A percentile compares a stretch with the other conserved stretches of the same genome.
phyloP scores from a whole-genome alignment of 2,329 filamentous ascomycete species.

The Thermothelomyces thermophilus region DNA sequence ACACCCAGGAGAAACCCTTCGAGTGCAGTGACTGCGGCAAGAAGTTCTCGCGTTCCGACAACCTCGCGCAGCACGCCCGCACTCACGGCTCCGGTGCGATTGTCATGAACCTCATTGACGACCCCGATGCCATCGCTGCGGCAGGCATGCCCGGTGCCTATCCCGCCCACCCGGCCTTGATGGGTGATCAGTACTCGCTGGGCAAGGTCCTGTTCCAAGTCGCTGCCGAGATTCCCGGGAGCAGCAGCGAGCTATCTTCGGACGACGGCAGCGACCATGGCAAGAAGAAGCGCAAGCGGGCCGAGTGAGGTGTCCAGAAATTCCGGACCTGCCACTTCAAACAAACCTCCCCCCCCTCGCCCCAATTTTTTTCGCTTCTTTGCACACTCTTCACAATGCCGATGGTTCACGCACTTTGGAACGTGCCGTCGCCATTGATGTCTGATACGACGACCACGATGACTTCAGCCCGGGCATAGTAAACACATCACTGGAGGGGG shows the following conservation, averaged over 20 bases:
- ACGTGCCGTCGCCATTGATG: slow-evolving; percentile 30
- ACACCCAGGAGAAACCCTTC: slow-evolving; percentile 98
- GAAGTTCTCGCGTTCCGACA: slow-evolving; percentile 98
- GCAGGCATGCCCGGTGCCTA: slow-evolving; percentile 27
- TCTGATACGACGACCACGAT: slow-evolving; percentile 38
- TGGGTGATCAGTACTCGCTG: slow-evolving; percentile 56
- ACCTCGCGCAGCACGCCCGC: slow-evolving; percentile 89
- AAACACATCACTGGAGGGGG: slow-evolving; percentile 7
- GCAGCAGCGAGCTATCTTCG: slow-evolving; percentile 52
- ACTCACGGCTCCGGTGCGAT: slow-evolving; percentile 89
- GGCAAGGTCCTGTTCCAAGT: slow-evolving; percentile 79
- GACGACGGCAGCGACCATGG: slow-evolving; percentile 47
- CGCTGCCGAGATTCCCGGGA: slow-evolving; percentile 65
- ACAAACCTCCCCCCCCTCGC: too few species aligned
- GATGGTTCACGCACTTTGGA: slow-evolving; percentile 25
- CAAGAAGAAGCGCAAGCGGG: slow-evolving; percentile 73
- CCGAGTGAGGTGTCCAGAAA: slow-evolving; percentile 38
- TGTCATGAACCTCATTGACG: slow-evolving; percentile 81
- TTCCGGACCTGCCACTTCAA: too few species aligned
- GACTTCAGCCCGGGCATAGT: slow-evolving; percentile 23
- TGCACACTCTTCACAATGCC: slow-evolving; percentile 28
- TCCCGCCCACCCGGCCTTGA: slow-evolving; percentile 35
- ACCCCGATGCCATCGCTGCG: slow-evolving; percentile 46
- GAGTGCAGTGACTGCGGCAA: slow-evolving; percentile 97
- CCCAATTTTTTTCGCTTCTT: slow-evolving; percentile 24